phyloP scores from a whole-genome alignment of 2,329 filamentous ascomycete species.

The Acrocalymma vagum region DNA sequence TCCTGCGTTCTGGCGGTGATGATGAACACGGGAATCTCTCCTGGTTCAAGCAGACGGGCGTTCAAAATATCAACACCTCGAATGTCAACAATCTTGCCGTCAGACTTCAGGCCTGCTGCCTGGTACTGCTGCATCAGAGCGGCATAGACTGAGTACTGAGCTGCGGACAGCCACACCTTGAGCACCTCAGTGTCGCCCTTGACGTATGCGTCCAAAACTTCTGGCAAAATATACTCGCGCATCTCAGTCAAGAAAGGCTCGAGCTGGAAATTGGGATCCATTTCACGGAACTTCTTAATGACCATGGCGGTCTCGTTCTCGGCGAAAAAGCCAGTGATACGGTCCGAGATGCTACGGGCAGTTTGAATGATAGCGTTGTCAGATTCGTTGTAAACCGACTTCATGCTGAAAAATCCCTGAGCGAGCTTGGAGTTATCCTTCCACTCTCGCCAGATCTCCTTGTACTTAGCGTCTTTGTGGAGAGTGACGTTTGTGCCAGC shows the following conservation, averaged over 20 bases:
- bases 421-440: conserved; percentile 88
- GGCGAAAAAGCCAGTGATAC: conserved; percentile 93
- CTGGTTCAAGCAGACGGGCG: conserved; percentile 82
- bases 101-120: conserved; percentile 89
- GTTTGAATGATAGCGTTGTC: conserved; percentile 96
- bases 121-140: conserved; percentile 98
- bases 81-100: conserved; percentile 95
- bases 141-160: conserved; percentile 95
- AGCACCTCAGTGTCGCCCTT: conserved; percentile 92
- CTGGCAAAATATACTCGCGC: conserved; percentile 96
- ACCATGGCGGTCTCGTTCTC: conserved; percentile 98
- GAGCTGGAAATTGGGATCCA: conserved; percentile 93
- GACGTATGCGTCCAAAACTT: conserved; percentile 97
- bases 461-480: conserved; percentile 97
- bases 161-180: conserved; percentile 94
- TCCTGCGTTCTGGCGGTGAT: conserved; percentile 97
- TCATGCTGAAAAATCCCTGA: conserved; percentile 86
- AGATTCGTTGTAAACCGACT: conserved; percentile 90
- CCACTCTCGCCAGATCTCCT: conserved; percentile 98
- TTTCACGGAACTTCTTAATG: conserved; percentile 96
- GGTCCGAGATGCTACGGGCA: conserved; percentile 91
- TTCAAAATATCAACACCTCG: conserved; percentile 88
- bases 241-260: conserved; percentile 95
- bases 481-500: conserved; percentile 93
- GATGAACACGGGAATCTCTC: conserved; percentile 94